A percentile compares a stretch with the other conserved stretches of the same genome.
phyloP scores from a whole-genome alignment of 306 rosid species.

The Astragalus glycyphyllos region DNA sequence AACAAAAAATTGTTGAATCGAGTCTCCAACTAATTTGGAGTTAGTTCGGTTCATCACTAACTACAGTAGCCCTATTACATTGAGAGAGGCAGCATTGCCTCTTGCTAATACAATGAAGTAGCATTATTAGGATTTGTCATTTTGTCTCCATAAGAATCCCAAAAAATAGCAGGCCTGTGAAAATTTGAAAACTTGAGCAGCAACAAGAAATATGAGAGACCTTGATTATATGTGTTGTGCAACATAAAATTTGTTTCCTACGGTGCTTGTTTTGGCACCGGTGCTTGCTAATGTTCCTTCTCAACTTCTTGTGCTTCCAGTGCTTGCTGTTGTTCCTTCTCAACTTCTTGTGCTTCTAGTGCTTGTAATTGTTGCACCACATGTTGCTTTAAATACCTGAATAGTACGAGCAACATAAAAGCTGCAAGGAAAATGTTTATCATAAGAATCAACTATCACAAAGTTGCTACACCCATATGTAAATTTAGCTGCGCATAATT shows the following conservation, averaged over 20 bases:
- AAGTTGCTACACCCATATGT: conserved; percentile 17
- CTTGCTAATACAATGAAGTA: no score
- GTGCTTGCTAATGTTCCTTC: conserved; percentile 32
- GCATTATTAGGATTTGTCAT: no score
- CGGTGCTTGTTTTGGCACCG: conserved; percentile 27
- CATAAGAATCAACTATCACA: conserved; percentile 31
- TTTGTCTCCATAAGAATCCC: no score
- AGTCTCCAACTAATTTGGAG: no score
- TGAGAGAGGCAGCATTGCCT: no score
- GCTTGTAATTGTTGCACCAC: conserved; percentile 49
- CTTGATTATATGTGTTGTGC: background rate
- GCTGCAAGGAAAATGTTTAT: conserved; percentile 53
- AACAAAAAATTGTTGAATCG: no score
- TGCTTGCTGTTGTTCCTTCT: conserved; percentile 51
- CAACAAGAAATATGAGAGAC: background rate
- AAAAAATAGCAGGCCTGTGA: no score
- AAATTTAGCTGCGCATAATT: background rate
- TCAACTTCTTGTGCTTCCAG: no score
- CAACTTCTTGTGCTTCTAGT: conserved; percentile 44
- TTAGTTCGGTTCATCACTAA: no score
- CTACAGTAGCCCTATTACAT: no score
- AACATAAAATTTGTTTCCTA: background rate
- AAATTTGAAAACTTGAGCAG: no score
- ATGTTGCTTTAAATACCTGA: conserved; percentile 64
- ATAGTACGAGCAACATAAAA: conserved; percentile 71